A percentile compares a stretch with the other conserved stretches of the same genome.
Conservation (phyloP, 1,284 basidiomycete genomes). For the Wolfiporia cocos region DNA sequence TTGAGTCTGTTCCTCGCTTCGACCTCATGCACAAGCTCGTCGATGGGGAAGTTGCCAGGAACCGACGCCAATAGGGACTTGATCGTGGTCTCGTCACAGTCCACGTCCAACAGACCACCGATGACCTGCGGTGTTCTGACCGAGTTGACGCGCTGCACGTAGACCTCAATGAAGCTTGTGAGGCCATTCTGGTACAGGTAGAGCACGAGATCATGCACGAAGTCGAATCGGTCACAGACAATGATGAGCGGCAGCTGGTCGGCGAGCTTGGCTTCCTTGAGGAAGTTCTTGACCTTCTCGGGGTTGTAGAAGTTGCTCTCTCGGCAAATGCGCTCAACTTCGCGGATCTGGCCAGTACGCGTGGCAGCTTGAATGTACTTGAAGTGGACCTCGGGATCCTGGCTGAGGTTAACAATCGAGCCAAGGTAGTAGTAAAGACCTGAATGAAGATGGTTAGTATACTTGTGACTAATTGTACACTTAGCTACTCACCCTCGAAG, state of each 20-base stretch:
- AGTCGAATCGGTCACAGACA: conserved; percentile 99
- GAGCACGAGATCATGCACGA: conserved; percentile 97
- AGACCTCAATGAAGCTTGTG: conserved; percentile 97
- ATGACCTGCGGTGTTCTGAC: conserved; percentile 98
- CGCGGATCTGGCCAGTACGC: conserved; percentile 96
- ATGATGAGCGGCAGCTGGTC: conserved; percentile 99
- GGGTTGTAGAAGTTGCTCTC: conserved; percentile 98
- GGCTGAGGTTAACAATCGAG: conserved; percentile 94
- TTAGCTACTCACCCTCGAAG: conserved; percentile 68
- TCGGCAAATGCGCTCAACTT: conserved; percentile 97
- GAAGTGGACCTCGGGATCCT: conserved; percentile 98
- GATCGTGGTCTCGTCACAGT: conserved; percentile 96
- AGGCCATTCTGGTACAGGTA: conserved; percentile 99
- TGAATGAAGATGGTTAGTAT: not conserved
- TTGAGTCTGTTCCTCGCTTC: conserved; percentile 96
- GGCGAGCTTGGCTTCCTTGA: conserved; percentile 95
- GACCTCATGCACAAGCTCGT: conserved; percentile 96
- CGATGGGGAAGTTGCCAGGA: conserved; percentile 95
- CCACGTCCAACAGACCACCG: conserved; percentile 95
- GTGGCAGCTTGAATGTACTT: conserved; percentile 99
- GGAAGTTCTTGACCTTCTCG: conserved; percentile 99
- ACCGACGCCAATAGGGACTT: conserved; percentile 92
- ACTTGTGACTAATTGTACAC: not conserved
- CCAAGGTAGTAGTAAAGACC: conserved; percentile 98
- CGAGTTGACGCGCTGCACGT: conserved; percentile 98